Evolutionary conservation across 2,329 filamentous ascomycete species (phyloP).

Genomic region (Lachnellula hyalina): DNA sequence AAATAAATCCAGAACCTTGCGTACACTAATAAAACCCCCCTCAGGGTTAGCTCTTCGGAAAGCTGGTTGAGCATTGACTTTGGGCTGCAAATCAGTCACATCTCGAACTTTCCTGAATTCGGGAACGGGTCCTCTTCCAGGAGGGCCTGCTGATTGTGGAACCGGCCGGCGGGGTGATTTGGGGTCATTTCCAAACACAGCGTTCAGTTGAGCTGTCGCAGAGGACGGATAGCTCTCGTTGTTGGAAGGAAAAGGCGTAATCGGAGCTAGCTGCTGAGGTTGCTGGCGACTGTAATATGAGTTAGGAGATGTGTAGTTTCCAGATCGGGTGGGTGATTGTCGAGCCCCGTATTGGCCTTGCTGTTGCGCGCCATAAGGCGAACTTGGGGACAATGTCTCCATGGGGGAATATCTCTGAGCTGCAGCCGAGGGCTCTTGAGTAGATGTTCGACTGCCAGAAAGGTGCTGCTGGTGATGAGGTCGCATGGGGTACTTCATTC

Average conservation of each 20-base stretch:
- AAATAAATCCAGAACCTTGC: slow-evolving; percentile 30
- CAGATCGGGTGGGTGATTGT: slow-evolving; percentile 72
- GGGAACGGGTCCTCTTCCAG: slow-evolving; percentile 66
- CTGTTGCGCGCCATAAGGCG: slow-evolving; percentile 65
- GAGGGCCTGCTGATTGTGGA: slow-evolving; percentile 39
- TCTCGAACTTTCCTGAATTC: slow-evolving; percentile 78
- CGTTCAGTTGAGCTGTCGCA: slow-evolving; percentile 65
- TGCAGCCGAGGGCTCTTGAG: slow-evolving; percentile 73
- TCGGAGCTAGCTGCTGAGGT: slow-evolving; percentile 65
- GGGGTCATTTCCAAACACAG: slow-evolving; percentile 51
- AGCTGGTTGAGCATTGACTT: slow-evolving; percentile 79
- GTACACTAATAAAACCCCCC: slow-evolving; percentile 94
- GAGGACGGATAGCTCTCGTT: slow-evolving; percentile 69
- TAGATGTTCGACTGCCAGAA: slow-evolving; percentile 48
- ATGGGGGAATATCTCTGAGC: slow-evolving; percentile 94
- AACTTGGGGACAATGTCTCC: slow-evolving; percentile 78
- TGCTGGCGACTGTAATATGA: slow-evolving; percentile 50
- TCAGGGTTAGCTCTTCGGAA: slow-evolving; percentile 94
- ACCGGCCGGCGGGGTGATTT: slow-evolving; percentile 54
- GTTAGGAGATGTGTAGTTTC: slow-evolving; percentile 52
- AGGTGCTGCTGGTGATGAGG: slow-evolving; percentile 72
- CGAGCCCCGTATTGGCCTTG: slow-evolving; percentile 47
- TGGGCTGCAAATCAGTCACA: slow-evolving; percentile 70
- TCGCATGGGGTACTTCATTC: slow-evolving; percentile 79
- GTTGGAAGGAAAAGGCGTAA: slow-evolving; percentile 61